A percentile compares a stretch with the other conserved stretches of the same genome.
phyloP scores from a whole-genome alignment of 768 basidiomycete species.

The Dentipellis sp. region DNA sequence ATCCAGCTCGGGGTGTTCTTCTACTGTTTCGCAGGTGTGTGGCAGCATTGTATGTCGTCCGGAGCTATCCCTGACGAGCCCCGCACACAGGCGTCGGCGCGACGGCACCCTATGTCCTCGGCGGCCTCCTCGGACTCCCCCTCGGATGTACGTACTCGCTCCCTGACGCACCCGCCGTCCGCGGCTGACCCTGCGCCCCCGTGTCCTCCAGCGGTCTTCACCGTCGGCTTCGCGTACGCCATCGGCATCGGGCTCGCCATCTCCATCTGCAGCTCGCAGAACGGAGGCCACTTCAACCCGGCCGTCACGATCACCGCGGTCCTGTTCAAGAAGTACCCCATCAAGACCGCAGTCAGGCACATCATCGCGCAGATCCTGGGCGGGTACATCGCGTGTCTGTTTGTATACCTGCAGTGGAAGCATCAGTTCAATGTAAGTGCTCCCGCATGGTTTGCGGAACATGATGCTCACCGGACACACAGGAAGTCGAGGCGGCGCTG shows the following conservation, averaged over 20 bases:
- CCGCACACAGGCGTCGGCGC: conserved; percentile 23
- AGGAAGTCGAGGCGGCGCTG: conserved; percentile 22
- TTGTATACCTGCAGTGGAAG: conserved; percentile 22
- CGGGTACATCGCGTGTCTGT: conserved; percentile 19
- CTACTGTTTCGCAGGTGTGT: conserved; percentile 11
- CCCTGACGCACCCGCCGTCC: background rate
- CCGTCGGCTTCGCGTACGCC: conserved; percentile 27
- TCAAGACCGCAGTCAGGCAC: conserved; percentile 37
- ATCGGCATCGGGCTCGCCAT: conserved; percentile 31
- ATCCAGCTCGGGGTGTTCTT: conserved; percentile 10
- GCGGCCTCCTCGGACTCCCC: conserved; percentile 14
- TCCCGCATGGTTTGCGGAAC: background rate
- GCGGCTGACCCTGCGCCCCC: background rate
- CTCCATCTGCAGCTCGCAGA: conserved; percentile 23
- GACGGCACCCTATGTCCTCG: conserved; percentile 21
- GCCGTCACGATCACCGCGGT: conserved; percentile 44
- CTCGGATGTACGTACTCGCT: conserved; percentile 22
- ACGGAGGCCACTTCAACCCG: conserved; percentile 40
- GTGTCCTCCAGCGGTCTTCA: conserved; percentile 19
- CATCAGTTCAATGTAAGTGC: conserved; percentile 10
- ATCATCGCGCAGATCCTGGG: conserved; percentile 9
- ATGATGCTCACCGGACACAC: background rate
- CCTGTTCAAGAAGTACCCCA: conserved; percentile 47
- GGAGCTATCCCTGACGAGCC: too few species aligned
- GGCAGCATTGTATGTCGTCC: too few species aligned